A percentile compares a stretch with the other conserved stretches of the same genome.
Conservation (phyloP, 352 stramenopile genomes). For the Phytopythium chamaehyphon region DNA sequence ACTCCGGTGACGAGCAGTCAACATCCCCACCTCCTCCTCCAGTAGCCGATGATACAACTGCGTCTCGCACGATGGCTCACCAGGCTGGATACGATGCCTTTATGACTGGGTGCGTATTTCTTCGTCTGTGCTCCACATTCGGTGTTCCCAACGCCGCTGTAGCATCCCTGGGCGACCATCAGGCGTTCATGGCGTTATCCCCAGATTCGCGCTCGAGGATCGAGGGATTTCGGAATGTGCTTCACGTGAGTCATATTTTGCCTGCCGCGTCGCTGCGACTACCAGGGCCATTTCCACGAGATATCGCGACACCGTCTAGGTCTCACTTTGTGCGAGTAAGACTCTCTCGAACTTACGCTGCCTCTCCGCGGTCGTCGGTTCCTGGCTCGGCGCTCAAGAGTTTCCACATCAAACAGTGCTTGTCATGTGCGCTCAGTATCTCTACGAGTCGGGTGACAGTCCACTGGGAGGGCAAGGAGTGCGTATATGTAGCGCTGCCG, state of each 20-base stretch:
- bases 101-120: slow-evolving; percentile 76
- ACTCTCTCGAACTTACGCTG: slow-evolving; percentile 41
- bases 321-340: slow-evolving; percentile 49
- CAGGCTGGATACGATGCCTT: slow-evolving; percentile 78
- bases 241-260: slow-evolving; percentile 64
- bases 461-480: slow-evolving; percentile 46
- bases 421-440: slow-evolving; percentile 46
- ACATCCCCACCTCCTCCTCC: not conserved
- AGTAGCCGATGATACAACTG: slow-evolving; percentile 7
- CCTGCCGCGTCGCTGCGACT: slow-evolving; percentile 40
- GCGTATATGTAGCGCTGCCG: slow-evolving; percentile 49
- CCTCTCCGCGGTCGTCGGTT: slow-evolving; percentile 13
- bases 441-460: slow-evolving; percentile 33
- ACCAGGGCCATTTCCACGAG: slow-evolving; percentile 37
- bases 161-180: slow-evolving; percentile 15
- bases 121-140: slow-evolving; percentile 55
- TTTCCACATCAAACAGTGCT: slow-evolving; percentile 76
- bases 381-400: slow-evolving; percentile 38
- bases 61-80: slow-evolving; percentile 41
- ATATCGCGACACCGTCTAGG: slow-evolving; percentile 42
- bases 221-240: slow-evolving; percentile 34
- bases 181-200: not conserved
- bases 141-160: slow-evolving; percentile 55
- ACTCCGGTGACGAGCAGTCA: not conserved
- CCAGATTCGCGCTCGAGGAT: slow-evolving; percentile 9